Conservation (phyloP, 805 yeast genomes). For the Metschnikowia continentalis region DNA sequence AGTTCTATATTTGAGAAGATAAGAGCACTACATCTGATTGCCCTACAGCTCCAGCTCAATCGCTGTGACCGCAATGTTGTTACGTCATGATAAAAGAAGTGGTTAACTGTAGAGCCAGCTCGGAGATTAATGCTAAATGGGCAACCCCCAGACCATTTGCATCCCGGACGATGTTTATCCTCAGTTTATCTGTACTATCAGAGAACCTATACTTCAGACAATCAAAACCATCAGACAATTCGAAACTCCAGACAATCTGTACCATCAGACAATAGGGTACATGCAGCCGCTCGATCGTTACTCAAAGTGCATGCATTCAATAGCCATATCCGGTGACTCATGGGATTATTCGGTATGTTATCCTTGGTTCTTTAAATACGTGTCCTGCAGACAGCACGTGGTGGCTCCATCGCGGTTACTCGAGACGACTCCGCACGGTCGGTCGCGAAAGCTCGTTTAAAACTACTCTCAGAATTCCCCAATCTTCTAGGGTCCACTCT, state of each 20-base stretch:
- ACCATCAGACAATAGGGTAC: no score
- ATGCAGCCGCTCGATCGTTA: background rate
- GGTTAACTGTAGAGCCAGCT: no score
- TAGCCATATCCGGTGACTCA: background rate
- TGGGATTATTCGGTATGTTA: background rate
- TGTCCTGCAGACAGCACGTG: background rate
- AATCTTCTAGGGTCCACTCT: background rate
- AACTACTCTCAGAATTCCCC: background rate
- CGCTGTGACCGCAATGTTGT: background rate
- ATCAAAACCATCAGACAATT: no score
- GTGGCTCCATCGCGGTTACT: background rate
- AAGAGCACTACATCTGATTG: background rate
- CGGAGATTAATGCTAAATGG: no score
- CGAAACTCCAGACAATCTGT: no score
- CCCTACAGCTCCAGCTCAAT: background rate
- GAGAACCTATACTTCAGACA: no score
- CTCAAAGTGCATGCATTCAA: background rate
- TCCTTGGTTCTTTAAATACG: no score
- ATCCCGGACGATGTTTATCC: no score
- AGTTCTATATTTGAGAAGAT: no score
- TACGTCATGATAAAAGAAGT: background rate
- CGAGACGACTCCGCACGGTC: background rate
- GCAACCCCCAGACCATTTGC: no score
- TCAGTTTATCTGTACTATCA: no score
- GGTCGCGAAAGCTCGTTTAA: background rate